A percentile compares a stretch with the other conserved stretches of the same genome.
phyloP scores from a whole-genome alignment of 495 filamentous ascomycete genomes.

The Annulohypoxylon bovei region DNA sequence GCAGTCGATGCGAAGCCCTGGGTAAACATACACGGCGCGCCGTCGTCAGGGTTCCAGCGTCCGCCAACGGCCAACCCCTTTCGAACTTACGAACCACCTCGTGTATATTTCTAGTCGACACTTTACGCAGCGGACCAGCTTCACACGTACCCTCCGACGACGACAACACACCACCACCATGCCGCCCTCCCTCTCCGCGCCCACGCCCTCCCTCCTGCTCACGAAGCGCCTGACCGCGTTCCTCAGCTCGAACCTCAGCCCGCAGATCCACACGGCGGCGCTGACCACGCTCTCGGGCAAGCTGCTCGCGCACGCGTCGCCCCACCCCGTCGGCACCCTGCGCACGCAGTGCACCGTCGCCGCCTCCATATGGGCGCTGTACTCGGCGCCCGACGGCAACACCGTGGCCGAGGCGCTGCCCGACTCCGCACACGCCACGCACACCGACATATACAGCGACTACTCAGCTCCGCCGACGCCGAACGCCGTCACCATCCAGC shows the following conservation, averaged over 20 bases:
- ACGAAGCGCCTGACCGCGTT: conserved; percentile 60
- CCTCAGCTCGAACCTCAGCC: conserved; percentile 57
- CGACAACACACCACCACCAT: conserved; percentile 17
- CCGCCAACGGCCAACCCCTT: conserved; percentile 1
- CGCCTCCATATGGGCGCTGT: conserved; percentile 56
- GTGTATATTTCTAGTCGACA: neutral
- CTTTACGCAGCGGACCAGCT: neutral
- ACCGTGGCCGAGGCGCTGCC: conserved; percentile 34
- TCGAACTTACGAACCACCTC: neutral
- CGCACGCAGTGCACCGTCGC: conserved; percentile 61
- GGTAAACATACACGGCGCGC: conserved; percentile 10
- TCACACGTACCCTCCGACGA: neutral
- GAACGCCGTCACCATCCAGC: conserved; percentile 58
- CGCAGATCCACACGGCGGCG: conserved; percentile 53
- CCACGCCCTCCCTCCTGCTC: conserved; percentile 58
- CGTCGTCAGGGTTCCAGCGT: conserved; percentile 13
- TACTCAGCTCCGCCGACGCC: conserved; percentile 21
- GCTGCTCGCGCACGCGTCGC: conserved; percentile 59
- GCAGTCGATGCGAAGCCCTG: conserved; percentile 11
- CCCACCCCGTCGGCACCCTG: conserved; percentile 52
- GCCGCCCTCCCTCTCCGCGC: conserved; percentile 40
- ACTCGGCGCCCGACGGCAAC: conserved; percentile 38
- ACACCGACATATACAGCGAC: neutral
- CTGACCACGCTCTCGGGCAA: conserved; percentile 59
- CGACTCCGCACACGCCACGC: neutral